Conservation (phyloP, 2,329 filamentous ascomycete species). For the Zarea fungicola region DNA sequence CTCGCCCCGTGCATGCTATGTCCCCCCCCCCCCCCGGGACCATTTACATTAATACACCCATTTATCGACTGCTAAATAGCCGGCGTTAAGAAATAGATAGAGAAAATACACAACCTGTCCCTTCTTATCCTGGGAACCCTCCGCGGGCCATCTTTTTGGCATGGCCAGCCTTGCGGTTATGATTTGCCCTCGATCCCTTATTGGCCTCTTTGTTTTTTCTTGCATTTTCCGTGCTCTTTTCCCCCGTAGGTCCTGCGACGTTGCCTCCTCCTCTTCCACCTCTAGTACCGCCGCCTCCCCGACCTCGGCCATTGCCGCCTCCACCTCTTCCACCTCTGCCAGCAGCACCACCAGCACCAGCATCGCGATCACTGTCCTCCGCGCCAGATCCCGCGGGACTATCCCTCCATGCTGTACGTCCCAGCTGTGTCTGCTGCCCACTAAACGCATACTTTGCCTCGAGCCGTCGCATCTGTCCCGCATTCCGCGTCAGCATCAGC, state of each 20-base stretch:
- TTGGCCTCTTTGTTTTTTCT: conserved; percentile 74
- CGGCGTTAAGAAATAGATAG: neutral
- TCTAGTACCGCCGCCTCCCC: conserved; percentile 40
- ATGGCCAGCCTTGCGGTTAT: conserved; percentile 71
- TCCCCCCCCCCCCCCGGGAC: no score
- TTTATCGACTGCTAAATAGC: neutral
- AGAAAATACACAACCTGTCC: neutral
- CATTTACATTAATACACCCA: no score
- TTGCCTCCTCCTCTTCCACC: conserved; percentile 51
- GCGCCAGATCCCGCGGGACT: conserved; percentile 49
- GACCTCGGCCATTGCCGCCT: conserved; percentile 41
- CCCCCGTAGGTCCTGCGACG: conserved; percentile 59
- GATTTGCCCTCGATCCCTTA: conserved; percentile 78
- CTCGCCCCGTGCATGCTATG: no score
- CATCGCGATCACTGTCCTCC: conserved; percentile 54
- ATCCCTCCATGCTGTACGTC: conserved; percentile 59
- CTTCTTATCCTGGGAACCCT: conserved; percentile 26
- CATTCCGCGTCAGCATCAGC: conserved; percentile 73
- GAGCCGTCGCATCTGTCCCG: conserved; percentile 61
- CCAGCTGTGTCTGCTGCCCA: conserved; percentile 61
- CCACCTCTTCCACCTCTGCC: conserved; percentile 41
- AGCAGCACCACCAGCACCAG: conserved; percentile 33
- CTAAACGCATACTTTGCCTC: conserved; percentile 66
- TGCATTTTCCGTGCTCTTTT: conserved; percentile 66
- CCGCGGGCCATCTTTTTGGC: conserved; percentile 60